Conservation (phyloP, 1,284 basidiomycete species). For the Coriolopsis trogii region DNA sequence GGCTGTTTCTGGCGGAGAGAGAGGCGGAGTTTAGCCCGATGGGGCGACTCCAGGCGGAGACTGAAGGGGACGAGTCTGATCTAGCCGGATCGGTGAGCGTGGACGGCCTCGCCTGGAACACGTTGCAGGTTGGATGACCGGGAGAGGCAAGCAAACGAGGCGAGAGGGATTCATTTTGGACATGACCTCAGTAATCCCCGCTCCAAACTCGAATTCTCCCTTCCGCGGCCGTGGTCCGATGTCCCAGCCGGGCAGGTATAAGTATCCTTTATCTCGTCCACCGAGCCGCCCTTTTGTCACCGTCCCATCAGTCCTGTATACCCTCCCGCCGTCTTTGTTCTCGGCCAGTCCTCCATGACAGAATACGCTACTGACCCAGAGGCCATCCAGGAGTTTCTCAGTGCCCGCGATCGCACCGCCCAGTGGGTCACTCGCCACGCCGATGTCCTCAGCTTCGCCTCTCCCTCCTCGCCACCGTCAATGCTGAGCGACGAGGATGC, state of each 20-base stretch:
- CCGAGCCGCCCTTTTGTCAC: constrained; percentile 20
- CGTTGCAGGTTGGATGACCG: constrained; percentile 27
- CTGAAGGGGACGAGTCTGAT: constrained; percentile 18
- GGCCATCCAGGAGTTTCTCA: constrained; percentile 57
- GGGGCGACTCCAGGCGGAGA: no score
- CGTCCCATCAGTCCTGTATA: constrained; percentile 12
- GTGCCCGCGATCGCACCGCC: constrained; percentile 58
- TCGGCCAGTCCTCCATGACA: constrained; percentile 48
- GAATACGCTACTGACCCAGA: constrained; percentile 65
- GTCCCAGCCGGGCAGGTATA: constrained; percentile 24
- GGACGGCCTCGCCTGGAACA: constrained; percentile 29
- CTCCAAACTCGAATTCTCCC: constrained; percentile 18
- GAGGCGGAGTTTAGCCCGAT: no score
- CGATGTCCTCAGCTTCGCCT: constrained; percentile 42
- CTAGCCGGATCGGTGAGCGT: constrained; percentile 18
- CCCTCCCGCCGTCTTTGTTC: constrained; percentile 8
- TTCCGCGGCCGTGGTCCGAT: constrained; percentile 24
- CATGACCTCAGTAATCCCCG: constrained; percentile 24
- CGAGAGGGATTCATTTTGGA: constrained; percentile 20
- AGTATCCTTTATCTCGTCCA: constrained; percentile 22
- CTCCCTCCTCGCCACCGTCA: constrained; percentile 63
- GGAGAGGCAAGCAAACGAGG: constrained; percentile 15
- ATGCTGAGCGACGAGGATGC: constrained; percentile 48
- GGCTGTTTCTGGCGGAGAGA: no score
- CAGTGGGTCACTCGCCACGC: constrained; percentile 58